A percentile compares a stretch with the other conserved stretches of the same genome.
Conservation (phyloP, 768 basidiomycete genomes). For the Naematelia aurantialba region DNA sequence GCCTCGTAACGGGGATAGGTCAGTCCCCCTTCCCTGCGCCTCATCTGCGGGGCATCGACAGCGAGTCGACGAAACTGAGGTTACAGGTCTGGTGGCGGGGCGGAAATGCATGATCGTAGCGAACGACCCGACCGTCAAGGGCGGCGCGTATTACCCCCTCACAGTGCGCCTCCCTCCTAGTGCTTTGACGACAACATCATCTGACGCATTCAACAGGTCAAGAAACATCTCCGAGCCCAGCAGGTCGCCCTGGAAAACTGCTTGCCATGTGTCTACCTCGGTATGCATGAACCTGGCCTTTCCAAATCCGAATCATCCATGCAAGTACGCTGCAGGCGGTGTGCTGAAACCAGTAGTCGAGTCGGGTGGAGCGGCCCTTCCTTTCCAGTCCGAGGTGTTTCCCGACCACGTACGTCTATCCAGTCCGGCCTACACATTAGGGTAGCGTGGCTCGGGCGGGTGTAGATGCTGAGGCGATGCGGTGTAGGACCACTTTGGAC, state of each 20-base stretch:
- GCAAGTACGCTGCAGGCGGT: background rate
- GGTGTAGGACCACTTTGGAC: conserved; percentile 75
- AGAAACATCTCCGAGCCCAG: conserved; percentile 92
- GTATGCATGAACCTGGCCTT: conserved; percentile 56
- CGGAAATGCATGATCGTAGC: conserved; percentile 82
- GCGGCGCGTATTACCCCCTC: conserved; percentile 85
- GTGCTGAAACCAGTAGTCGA: conserved; percentile 61
- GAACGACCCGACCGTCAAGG: conserved; percentile 93
- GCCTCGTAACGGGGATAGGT: conserved; percentile 73
- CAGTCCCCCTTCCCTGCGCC: too few species aligned
- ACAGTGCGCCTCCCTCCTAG: conserved; percentile 56
- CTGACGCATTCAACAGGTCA: conserved; percentile 58
- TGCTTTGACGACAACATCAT: conserved; percentile 20
- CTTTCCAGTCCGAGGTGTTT: conserved; percentile 88
- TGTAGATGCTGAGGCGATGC: background rate
- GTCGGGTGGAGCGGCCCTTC: conserved; percentile 87
- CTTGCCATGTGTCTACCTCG: conserved; percentile 86
- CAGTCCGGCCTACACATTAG: too few species aligned
- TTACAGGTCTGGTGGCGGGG: conserved; percentile 64
- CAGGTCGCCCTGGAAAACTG: conserved; percentile 89
- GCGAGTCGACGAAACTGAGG: background rate
- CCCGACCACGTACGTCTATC: conserved; percentile 62
- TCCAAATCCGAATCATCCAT: background rate
- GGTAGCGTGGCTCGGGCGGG: background rate
- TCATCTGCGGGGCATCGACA: too few species aligned